These are phyloP conservation scores for Asclepias syriaca DNA, from an alignment of 257 asterid species.

Conservation along the genomic window DNA sequence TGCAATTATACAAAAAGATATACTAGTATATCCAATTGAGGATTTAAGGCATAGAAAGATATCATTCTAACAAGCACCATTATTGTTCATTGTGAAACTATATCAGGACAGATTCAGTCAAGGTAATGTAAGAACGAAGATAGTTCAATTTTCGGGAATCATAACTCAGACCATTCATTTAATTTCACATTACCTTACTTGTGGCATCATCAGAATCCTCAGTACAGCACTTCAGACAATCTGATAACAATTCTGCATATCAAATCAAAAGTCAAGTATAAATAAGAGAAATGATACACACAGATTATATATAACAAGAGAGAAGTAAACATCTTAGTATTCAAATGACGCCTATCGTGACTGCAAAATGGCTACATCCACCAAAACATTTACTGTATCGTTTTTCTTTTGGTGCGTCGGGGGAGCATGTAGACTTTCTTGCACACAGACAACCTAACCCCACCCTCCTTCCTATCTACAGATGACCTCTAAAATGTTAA, in stretches of 20 bases:
- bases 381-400: no score
- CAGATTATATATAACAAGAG: neutral
- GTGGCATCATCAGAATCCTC: conserved; percentile 95
- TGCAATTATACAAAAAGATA: neutral
- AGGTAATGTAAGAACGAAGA: no score
- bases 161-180: neutral
- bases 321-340: neutral
- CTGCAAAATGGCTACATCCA: no score
- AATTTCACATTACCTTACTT: conserved; percentile 56
- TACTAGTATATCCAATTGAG: neutral
- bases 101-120: no score
- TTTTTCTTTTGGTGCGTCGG: no score
- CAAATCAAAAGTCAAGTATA: neutral
- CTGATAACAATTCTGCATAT: conserved; percentile 67
- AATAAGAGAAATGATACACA: neutral
- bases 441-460: no score
- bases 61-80: neutral
- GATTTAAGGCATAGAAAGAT: neutral
- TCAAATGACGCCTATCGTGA: neutral
- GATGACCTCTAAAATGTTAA: no score
- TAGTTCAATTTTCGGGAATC: neutral
- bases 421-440: no score
- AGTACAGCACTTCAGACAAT: conserved; percentile 79
- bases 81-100: no score
- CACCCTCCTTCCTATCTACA: no score